These are phyloP conservation scores for Coemansia sp. DNA, from an alignment of 192 early-diverging fungal genomes.

Conservation along the genomic window DNA sequence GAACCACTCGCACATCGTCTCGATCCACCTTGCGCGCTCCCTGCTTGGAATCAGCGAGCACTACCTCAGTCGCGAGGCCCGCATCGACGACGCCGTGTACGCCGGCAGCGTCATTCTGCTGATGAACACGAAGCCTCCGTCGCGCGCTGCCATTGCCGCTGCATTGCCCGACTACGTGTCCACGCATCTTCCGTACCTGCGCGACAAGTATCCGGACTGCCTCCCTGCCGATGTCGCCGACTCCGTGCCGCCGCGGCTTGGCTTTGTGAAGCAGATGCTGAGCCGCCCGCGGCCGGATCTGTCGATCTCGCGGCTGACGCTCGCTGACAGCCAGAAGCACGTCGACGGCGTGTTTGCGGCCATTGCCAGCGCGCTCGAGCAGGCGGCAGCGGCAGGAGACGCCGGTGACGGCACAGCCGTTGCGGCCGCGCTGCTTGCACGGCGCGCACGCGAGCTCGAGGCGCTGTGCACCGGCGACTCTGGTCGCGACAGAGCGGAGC, in stretches of 20 bases:
- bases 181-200: constrained; percentile 72
- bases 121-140: constrained; percentile 67
- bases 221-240: constrained; percentile 28
- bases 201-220: constrained; percentile 62
- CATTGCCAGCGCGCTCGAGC: constrained; percentile 2
- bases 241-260: constrained; percentile 23
- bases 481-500: not conserved
- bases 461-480: not conserved
- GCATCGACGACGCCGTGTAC: constrained; percentile 67
- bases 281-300: constrained; percentile 21
- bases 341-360: not conserved
- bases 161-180: constrained; percentile 74
- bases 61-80: constrained; percentile 70
- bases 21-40: constrained; percentile 50
- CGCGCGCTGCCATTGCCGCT: constrained; percentile 51
- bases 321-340: constrained; percentile 7
- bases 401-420: not conserved
- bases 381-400: not conserved
- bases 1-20: constrained; percentile 54
- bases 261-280: constrained; percentile 41
- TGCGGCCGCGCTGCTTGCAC: not conserved
- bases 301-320: constrained; percentile 3
- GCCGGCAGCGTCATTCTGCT: constrained; percentile 75
- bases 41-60: constrained; percentile 66
- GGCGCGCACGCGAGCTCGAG: constrained; percentile 6